Evolutionary conservation across 345 rosid genomes (phyloP), one percentile per base, ranked within the genome.

Genomic region (Corchorus olitorius): DNA sequence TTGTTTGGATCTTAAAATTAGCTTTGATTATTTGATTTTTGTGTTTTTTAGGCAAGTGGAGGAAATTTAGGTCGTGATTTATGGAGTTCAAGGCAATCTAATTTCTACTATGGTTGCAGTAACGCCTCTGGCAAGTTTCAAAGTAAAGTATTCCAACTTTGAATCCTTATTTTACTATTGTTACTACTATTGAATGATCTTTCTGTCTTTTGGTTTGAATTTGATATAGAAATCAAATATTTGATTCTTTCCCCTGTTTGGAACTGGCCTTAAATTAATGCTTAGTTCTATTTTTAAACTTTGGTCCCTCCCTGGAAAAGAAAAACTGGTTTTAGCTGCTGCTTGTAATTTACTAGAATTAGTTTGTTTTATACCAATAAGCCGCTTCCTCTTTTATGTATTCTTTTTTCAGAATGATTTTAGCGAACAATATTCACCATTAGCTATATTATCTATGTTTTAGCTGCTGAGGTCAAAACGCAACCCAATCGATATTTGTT

Each of bases 31-130:
- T 48, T 64, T 56, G 69, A n/a, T 73, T 74, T 73, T 69, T n/a
- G n/a, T 19, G 56, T 58, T 16, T 55, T 54, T 6, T 56, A 95
- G 98, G 85, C 66, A 50, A 74, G 70, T 52, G 93, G 89, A 59
- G 90, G 90, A 67, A 80, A 66, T 64, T 70, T 73, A 11, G 87
- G 84, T 73, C 87, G 82, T 34, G 89, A 89, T 48, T 83, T 89
- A 60, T 95, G 98, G 99, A 87, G 79, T 77, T 89, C 96, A 6
- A 85, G 82, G 17, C 79, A 71, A 61, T 90, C 98, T 7, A 84
- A 83, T 48, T 85, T 88, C 66, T 93, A 86, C 87, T 73, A 81
- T 43, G 96, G 93, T 33, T 95, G 99, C 91, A 92, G 97, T 79
- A 85, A 91, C 78, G 89, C 94, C 78, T 83, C 83, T 80, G 70